Percentiles rank a stretch among this genome's conserved stretches.
Evolutionary conservation across 1,284 basidiomycete genomes (phyloP).

Genomic region (Trichosporon faecale): DNA sequence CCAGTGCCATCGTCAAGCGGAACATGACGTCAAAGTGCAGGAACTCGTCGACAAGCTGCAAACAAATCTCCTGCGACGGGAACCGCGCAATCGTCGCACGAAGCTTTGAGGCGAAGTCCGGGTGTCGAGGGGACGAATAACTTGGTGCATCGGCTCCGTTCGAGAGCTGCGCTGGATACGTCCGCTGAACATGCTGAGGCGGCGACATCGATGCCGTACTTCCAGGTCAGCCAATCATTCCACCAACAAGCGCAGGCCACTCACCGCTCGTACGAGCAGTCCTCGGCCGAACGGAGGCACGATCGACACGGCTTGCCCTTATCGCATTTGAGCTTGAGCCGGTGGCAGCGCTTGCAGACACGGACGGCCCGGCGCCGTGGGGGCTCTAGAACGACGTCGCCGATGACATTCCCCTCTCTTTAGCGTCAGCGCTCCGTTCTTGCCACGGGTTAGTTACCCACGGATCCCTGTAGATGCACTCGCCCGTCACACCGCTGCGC

Average conservation of each 20-base stretch:
- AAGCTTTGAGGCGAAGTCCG: background rate
- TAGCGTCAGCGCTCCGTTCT: background rate
- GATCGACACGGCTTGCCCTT: conserved; percentile 12
- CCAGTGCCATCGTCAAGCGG: background rate
- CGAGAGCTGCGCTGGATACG: background rate
- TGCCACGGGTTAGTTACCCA: background rate
- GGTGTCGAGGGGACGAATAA: background rate
- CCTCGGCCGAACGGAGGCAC: conserved; percentile 9
- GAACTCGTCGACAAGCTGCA: conserved; percentile 6
- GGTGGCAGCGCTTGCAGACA: conserved; percentile 18
- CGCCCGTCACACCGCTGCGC: background rate
- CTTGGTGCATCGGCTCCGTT: background rate
- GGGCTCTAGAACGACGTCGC: background rate
- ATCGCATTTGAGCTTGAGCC: conserved; percentile 19
- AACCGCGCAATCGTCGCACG: background rate
- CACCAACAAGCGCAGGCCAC: background rate
- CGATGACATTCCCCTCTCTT: background rate
- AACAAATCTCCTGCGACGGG: background rate
- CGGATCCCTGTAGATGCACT: background rate
- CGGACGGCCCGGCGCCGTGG: conserved; percentile 12
- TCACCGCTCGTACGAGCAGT: conserved; percentile 1
- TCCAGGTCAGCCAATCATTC: background rate
- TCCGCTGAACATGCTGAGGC: background rate
- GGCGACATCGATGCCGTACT: background rate
- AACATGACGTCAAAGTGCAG: conserved; percentile 14